Conservation (phyloP, 345 rosid species). For the Salix exigua region DNA sequence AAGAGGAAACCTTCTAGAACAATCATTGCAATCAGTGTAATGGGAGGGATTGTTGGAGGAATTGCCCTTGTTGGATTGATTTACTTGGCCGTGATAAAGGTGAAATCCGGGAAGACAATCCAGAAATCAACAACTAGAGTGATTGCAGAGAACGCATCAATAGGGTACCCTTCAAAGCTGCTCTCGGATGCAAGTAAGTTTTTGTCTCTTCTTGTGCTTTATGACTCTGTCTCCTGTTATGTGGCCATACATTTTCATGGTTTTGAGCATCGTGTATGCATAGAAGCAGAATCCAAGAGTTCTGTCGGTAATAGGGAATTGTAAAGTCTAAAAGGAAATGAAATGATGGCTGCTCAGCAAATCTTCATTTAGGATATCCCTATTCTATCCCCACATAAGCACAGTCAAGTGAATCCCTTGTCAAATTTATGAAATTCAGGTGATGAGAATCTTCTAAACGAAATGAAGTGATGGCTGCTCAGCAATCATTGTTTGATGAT, state of each 20-base stretch:
- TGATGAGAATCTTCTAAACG: background rate
- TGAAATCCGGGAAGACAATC: constrained; percentile 24
- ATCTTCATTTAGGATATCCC: background rate
- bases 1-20: constrained; percentile 33
- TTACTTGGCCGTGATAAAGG: constrained; percentile 45
- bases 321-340: background rate
- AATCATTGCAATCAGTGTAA: constrained; percentile 46
- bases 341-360: background rate
- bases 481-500: too few relatives aligned
- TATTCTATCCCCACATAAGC: background rate
- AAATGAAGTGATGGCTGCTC: too few relatives aligned
- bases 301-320: background rate
- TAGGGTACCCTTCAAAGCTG: constrained; percentile 72
- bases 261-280: background rate
- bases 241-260: background rate
- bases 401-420: background rate
- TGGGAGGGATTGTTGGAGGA: constrained; percentile 59
- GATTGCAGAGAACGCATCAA: constrained; percentile 64
- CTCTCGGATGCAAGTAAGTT: constrained; percentile 84
- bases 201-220: constrained; percentile 9
- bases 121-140: constrained; percentile 49
- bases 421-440: background rate
- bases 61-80: constrained; percentile 43
- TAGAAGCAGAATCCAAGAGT: background rate
- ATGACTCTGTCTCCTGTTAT: background rate